Conservation (phyloP, 1,284 basidiomycete species). For the Flammula alnicola region DNA sequence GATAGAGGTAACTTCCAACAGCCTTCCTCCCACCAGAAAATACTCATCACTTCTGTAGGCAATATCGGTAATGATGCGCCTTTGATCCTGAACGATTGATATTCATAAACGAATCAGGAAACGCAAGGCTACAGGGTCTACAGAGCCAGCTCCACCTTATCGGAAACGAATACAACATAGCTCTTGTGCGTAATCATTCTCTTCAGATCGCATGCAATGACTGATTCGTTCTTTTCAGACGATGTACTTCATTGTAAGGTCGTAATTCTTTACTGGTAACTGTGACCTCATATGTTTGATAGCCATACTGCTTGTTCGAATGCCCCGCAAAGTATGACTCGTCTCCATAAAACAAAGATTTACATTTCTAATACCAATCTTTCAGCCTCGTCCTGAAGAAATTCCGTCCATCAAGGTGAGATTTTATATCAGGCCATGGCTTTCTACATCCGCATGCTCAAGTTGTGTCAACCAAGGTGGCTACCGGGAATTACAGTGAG, state of each 20-base stretch:
- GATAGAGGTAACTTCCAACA: conserved; percentile 55
- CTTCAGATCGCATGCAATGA: neutral
- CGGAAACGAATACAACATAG: conserved; percentile 68
- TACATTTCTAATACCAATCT: conserved; percentile 12
- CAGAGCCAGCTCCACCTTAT: conserved; percentile 54
- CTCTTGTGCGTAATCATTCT: conserved; percentile 47
- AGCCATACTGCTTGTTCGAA: conserved; percentile 69
- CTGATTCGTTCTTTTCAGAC: conserved; percentile 44
- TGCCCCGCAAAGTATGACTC: conserved; percentile 59
- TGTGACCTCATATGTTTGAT: neutral
- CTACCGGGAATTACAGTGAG: conserved; percentile 52
- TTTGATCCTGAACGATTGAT: neutral
- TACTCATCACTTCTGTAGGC: conserved; percentile 37
- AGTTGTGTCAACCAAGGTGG: conserved; percentile 36
- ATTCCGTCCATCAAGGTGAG: conserved; percentile 54
- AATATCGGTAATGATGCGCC: conserved; percentile 53
- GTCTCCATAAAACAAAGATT: conserved; percentile 1
- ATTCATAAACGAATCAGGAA: conserved; percentile 46
- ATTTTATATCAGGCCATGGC: conserved; percentile 1
- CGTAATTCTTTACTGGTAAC: neutral
- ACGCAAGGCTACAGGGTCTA: conserved; percentile 68
- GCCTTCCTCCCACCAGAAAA: no score
- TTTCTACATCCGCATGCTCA: neutral
- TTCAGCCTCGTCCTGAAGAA: conserved; percentile 52
- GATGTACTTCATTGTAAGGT: conserved; percentile 66